Evolutionary conservation across 78 protist genomes (phyloP).

Genomic region (Tieghemostelium lacteum): DNA sequence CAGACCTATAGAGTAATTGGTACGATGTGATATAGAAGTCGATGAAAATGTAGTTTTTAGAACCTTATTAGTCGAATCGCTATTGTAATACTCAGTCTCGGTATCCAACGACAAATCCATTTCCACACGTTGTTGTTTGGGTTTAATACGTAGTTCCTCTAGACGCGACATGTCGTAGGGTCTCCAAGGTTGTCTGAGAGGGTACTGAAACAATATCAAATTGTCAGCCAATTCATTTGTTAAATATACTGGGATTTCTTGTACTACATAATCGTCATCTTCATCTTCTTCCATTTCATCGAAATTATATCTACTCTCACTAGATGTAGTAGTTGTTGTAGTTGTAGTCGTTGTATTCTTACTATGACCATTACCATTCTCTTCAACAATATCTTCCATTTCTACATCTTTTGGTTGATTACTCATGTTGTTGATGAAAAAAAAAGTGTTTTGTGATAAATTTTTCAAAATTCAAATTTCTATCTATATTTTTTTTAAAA

Average conservation of each 20-base stretch:
- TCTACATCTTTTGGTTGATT: too few species aligned
- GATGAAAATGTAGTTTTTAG: slow-evolving; percentile 43
- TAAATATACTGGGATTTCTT: slow-evolving; percentile 60
- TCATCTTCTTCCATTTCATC: slow-evolving; percentile 7
- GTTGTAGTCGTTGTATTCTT: neutral
- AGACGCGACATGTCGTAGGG: slow-evolving; percentile 58
- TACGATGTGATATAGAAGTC: slow-evolving; percentile 56
- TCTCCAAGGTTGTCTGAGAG: slow-evolving; percentile 78
- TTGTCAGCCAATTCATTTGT: slow-evolving; percentile 38
- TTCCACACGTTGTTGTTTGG: slow-evolving; percentile 68
- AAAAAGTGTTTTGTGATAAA: too few species aligned
- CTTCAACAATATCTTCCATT: neutral
- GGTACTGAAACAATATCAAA: slow-evolving; percentile 60
- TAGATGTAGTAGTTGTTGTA: slow-evolving; percentile 16
- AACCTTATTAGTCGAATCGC: slow-evolving; percentile 10
- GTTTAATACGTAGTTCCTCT: slow-evolving; percentile 57
- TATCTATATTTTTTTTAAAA: too few species aligned
- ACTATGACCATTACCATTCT: neutral
- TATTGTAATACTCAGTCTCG: slow-evolving; percentile 29
- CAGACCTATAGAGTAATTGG: slow-evolving; percentile 55
- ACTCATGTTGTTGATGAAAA: too few species aligned
- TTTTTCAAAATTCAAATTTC: too few species aligned
- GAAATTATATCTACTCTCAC: neutral
- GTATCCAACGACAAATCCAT: slow-evolving; percentile 36
- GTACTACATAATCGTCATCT: slow-evolving; percentile 25